These are phyloP conservation scores for Solanum ahanhuiri DNA, from an alignment of 257 asterid species.

Conservation along the genomic window DNA sequence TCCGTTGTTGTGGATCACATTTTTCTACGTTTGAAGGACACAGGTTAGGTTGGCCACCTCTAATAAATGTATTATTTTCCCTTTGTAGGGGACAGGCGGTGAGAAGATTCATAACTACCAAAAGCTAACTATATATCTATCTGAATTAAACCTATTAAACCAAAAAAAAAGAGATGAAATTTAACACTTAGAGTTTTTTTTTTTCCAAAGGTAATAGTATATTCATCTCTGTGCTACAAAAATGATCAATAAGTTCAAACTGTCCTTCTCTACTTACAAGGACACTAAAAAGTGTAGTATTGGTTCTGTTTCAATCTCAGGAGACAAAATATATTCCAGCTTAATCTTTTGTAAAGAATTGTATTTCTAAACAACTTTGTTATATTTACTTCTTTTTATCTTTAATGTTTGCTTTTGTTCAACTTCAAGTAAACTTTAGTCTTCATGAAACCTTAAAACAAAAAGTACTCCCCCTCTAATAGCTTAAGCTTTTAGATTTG, in stretches of 20 bases:
- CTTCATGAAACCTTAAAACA: not conserved
- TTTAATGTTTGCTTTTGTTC: not conserved
- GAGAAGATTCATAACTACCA: not conserved
- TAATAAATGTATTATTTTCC: conserved; percentile 2
- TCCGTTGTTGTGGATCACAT: conserved; percentile 85
- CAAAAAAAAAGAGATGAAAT: not conserved
- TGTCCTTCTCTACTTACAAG: not conserved
- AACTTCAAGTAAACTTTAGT: not conserved
- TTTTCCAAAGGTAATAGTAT: not conserved
- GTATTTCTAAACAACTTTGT: not conserved
- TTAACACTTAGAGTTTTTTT: not conserved
- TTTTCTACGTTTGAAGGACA: conserved; percentile 87
- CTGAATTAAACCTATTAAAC: not conserved
- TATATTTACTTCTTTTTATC: not conserved
- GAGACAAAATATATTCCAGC: not conserved
- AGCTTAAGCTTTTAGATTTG: not conserved
- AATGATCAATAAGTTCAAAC: not conserved
- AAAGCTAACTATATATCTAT: not conserved
- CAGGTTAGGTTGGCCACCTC: conserved; percentile 49
- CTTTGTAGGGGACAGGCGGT: not conserved
- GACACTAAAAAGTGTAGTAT: not conserved
- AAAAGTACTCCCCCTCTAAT: not conserved
- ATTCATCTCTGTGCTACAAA: not conserved
- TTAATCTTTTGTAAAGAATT: not conserved
- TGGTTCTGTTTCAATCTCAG: not conserved